phyloP scores from a whole-genome alignment of 148 eudicot species.

The Oxyria digyna region DNA sequence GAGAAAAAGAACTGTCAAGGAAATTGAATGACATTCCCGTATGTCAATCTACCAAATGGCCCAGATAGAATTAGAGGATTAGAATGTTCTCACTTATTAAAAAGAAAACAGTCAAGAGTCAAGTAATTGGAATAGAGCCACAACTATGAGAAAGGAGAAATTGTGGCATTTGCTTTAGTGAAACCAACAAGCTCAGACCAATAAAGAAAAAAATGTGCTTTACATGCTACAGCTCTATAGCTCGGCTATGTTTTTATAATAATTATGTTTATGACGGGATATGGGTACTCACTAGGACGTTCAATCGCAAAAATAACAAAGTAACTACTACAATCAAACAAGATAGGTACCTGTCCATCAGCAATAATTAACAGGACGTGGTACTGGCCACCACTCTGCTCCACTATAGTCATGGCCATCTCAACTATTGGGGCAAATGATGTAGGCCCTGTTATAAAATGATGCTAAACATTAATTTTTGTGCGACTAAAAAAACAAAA shows the following conservation, averaged over 20 bases:
- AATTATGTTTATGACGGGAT: neutral
- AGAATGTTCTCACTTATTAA: neutral
- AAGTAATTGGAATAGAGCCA: neutral
- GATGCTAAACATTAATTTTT: conserved; percentile 3
- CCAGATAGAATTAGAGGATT: neutral
- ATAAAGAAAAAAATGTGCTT: neutral
- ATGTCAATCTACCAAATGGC: neutral
- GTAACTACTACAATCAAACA: neutral
- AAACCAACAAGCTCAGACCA: neutral
- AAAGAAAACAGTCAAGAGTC: neutral
- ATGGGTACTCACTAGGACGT: neutral
- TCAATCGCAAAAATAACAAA: neutral
- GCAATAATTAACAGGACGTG: conserved; percentile 87
- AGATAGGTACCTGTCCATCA: conserved; percentile 75
- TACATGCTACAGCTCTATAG: neutral
- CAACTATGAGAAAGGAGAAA: neutral
- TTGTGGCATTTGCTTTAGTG: neutral
- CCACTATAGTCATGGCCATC: conserved; percentile 84
- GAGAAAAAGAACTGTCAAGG: neutral
- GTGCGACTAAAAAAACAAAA: neutral
- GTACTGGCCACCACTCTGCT: conserved; percentile 90
- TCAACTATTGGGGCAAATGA: conserved; percentile 93
- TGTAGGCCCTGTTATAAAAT: conserved; percentile 52
- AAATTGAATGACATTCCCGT: neutral
- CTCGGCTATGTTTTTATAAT: neutral